phyloP scores from a whole-genome alignment of 192 early-diverging fungal genomes.

The Coemansia sp. region DNA sequence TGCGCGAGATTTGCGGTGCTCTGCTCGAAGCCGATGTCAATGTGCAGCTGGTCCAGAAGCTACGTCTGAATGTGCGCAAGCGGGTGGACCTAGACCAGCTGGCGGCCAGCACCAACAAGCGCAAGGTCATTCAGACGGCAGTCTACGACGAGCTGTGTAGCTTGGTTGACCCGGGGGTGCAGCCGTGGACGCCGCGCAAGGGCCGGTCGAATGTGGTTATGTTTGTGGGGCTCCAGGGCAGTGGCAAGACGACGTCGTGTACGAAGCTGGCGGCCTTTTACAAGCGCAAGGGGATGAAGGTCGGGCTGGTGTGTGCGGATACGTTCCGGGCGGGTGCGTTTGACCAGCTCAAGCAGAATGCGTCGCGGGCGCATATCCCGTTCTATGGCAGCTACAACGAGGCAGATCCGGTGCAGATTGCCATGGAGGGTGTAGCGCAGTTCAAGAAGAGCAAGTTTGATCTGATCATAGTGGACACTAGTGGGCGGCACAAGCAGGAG shows the following conservation, averaged over 20 bases:
- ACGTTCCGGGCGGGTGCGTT: constrained; percentile 98
- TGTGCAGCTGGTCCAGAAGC: constrained; percentile 71
- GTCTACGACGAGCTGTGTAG: constrained; percentile 85
- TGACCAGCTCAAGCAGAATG: constrained; percentile 97
- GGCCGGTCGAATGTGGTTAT: constrained; percentile 82
- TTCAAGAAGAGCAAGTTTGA: constrained; percentile 92
- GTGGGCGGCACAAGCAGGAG: constrained; percentile 94
- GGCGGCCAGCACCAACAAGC: constrained; percentile 77
- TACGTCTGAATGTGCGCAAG: constrained; percentile 82
- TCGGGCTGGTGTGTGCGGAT: constrained; percentile 87
- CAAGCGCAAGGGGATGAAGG: constrained; percentile 92
- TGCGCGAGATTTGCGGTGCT: constrained; percentile 83
- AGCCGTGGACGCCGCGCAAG: constrained; percentile 82
- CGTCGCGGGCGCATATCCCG: constrained; percentile 95
- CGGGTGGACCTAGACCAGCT: constrained; percentile 78
- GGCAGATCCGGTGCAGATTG: constrained; percentile 86
- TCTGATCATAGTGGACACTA: constrained; percentile 98
- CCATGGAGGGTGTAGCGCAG: constrained; percentile 85
- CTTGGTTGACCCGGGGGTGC: constrained; percentile 81
- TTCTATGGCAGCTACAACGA: constrained; percentile 91
- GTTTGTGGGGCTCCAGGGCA: constrained; percentile 97
- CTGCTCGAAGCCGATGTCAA: constrained; percentile 91
- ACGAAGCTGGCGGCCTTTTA: constrained; percentile 92
- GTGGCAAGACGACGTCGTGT: constrained; percentile 95
- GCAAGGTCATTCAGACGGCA: constrained; percentile 78